Base-by-base conservation (phyloP, 192 early-diverging fungal species). In the Coemansia sp. region DNA sequence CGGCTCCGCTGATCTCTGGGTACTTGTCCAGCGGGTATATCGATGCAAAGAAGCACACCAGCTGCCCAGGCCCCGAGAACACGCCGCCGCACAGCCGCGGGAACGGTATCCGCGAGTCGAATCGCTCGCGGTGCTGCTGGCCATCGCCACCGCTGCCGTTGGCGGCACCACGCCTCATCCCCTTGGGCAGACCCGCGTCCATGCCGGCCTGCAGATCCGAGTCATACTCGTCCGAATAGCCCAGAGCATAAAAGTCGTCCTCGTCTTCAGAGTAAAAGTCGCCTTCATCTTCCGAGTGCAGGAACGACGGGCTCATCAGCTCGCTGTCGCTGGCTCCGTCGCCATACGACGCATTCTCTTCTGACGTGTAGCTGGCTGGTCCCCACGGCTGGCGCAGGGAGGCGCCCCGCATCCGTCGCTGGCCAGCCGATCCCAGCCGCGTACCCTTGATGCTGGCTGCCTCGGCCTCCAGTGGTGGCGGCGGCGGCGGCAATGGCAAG, bases 21-120 rank as follows among this genome's bases (percentile, higher is more conserved):
- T 59, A 59, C 44, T 56, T 59, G 33, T 64, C 62, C 4, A 51
- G 56, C 38, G 65, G 42, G 26, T 65, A 69, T 12, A 67, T 50
- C 28, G 75, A 55, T 16, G 68, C 59, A 29, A 67, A 77, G 26
- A 77, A 72, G 45, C 64, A 67, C 21, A 72, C 56, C 20, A 77
- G 54, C 42, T 48, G 43, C 29, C 67, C 67, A 7, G 73, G 44
- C 14, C 68, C 68, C 22, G 55, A 56, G 29, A 77, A 77, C 33
- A 59, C 59, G 8, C 59, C 75, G 42, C 75, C 75, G 37, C 75
- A 77, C 12, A 77, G 64, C 18, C 75, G 50, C 13, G 75, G 75
- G 19, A 77, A 77, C 32, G 75, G 67, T 10, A 56, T 56, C 13
- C 46, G 47, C n/a, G 53, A 33, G 39, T 54, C 61, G 32, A 51